A percentile compares a stretch with the other conserved stretches of the same genome.
phyloP scores from a whole-genome alignment of 805 yeast species.

The Ogataea haglerorum region DNA sequence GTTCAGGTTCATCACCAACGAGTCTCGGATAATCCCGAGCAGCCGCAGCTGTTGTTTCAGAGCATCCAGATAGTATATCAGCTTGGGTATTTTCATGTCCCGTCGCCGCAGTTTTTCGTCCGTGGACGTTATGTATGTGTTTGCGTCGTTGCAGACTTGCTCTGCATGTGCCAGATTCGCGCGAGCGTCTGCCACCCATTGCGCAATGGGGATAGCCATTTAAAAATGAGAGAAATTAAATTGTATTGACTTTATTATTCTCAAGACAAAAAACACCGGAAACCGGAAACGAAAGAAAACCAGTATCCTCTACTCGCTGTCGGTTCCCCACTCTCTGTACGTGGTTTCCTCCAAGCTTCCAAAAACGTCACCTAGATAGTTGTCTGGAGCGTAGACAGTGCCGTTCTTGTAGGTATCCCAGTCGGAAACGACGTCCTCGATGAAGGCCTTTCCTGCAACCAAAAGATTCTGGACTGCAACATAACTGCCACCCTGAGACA shows the following conservation, averaged over 20 bases:
- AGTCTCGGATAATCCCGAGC: slow-evolving; percentile 33
- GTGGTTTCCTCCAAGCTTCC: slow-evolving; percentile 48
- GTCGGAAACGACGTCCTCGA: slow-evolving; percentile 48
- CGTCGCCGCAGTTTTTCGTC: slow-evolving; percentile 37
- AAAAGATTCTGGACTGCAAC: slow-evolving; percentile 51
- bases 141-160: slow-evolving; percentile 49
- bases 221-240: not conserved
- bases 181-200: slow-evolving; percentile 47
- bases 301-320: slow-evolving; percentile 1
- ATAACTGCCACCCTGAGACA: slow-evolving; percentile 48
- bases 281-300: not conserved
- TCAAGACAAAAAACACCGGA: not conserved
- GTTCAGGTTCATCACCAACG: slow-evolving; percentile 28
- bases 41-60: slow-evolving; percentile 45
- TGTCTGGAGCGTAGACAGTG: slow-evolving; percentile 36
- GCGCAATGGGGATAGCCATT: slow-evolving; percentile 14
- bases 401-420: slow-evolving; percentile 40
- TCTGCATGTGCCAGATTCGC: slow-evolving; percentile 47
- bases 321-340: slow-evolving; percentile 23
- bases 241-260: not conserved
- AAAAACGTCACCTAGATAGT: slow-evolving; percentile 60
- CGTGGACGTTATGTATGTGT: slow-evolving; percentile 36
- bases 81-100: slow-evolving; percentile 40
- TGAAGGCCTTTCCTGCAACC: slow-evolving; percentile 51
- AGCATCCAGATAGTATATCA: slow-evolving; percentile 44